Conservation (phyloP, 2,329 filamentous ascomycete genomes). For the Xylaria sp. region DNA sequence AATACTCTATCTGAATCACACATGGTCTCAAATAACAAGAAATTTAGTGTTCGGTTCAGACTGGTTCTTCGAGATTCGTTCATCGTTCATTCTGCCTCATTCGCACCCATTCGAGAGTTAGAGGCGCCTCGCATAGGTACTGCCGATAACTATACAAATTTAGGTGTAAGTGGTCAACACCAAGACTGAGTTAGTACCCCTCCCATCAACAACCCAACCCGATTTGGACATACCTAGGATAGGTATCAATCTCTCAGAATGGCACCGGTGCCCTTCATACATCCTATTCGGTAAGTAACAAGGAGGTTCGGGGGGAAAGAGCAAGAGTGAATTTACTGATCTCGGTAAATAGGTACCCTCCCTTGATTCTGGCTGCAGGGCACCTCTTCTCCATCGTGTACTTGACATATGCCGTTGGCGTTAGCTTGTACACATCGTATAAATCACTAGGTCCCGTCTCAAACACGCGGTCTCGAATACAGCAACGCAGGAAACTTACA, state of each 20-base stretch:
- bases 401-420: constrained; percentile 49
- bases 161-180: neutral
- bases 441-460: constrained; percentile 51
- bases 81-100: neutral
- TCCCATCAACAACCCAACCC: neutral
- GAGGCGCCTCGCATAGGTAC: neutral
- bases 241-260: constrained; percentile 36
- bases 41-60: neutral
- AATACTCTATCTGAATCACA: neutral
- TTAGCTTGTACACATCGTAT: constrained; percentile 53
- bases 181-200: neutral
- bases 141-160: neutral
- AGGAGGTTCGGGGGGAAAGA: neutral
- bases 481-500: constrained; percentile 49
- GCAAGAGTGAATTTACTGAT: constrained; percentile 18
- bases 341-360: constrained; percentile 47
- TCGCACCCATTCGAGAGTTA: neutral
- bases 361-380: constrained; percentile 46
- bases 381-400: constrained; percentile 49
- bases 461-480: constrained; percentile 52
- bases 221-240: neutral
- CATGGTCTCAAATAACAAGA: too few relatives aligned
- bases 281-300: constrained; percentile 48
- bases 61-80: neutral
- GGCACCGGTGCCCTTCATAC: constrained; percentile 48